Percentiles rank a stretch among this genome's conserved stretches.
phyloP scores from a whole-genome alignment of 2,329 filamentous ascomycete species.

The Podosphaera xanthii region DNA sequence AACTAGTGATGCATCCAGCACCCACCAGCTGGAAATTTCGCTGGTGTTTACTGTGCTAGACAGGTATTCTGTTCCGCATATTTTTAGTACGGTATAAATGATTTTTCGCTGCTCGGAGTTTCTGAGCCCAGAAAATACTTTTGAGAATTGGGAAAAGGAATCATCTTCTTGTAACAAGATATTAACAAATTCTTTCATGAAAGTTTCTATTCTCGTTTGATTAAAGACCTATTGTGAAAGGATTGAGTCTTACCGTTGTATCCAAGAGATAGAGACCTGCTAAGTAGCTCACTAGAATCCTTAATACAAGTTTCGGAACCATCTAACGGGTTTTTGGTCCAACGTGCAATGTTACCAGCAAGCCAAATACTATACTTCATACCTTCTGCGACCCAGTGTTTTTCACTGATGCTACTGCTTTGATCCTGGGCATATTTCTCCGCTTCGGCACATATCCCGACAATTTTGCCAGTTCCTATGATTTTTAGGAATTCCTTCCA shows the following conservation, averaged over 20 bases:
- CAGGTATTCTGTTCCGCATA: slow-evolving; percentile 12
- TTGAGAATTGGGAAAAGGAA: slow-evolving; percentile 7
- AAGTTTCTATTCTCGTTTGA: slow-evolving; percentile 9
- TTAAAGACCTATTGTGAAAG: background rate
- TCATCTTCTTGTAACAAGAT: slow-evolving; percentile 8
- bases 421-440: slow-evolving; percentile 18
- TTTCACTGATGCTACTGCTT: slow-evolving; percentile 9
- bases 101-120: slow-evolving; percentile 14
- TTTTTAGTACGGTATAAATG: slow-evolving; percentile 10
- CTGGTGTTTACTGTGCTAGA: slow-evolving; percentile 8
- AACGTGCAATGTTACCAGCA: slow-evolving; percentile 12
- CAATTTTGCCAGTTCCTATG: slow-evolving; percentile 33
- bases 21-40: slow-evolving; percentile 15
- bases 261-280: slow-evolving; percentile 14
- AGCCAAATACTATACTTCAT: slow-evolving; percentile 14
- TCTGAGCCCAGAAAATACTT: slow-evolving; percentile 10
- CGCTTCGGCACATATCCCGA: slow-evolving; percentile 33
- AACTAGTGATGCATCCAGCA: slow-evolving; percentile 19
- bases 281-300: slow-evolving; percentile 12
- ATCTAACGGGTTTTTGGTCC: slow-evolving; percentile 7
- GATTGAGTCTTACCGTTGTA: slow-evolving; percentile 10
- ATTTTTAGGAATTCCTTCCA: slow-evolving; percentile 42
- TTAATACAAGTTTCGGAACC: slow-evolving; percentile 10
- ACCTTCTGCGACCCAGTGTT: slow-evolving; percentile 15
- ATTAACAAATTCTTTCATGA: slow-evolving; percentile 10